phyloP scores from a whole-genome alignment of 371 early-diverging fungal species.

The Zancudomyces culisetae region DNA sequence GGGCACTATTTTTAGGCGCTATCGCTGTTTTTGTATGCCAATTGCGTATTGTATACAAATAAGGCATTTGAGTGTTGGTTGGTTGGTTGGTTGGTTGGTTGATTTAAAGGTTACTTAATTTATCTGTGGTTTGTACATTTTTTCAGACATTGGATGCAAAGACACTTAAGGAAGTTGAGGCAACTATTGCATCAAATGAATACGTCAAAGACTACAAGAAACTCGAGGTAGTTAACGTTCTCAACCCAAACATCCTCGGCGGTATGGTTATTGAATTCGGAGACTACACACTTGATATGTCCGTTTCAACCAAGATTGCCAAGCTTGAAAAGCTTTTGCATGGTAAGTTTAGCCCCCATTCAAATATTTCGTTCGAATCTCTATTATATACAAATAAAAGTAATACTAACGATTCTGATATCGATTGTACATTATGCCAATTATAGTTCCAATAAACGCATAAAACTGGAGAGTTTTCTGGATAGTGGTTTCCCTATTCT shows the following conservation, averaged over 20 bases:
- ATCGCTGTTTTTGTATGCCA: neutral
- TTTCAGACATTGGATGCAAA: slow-evolving; percentile 28
- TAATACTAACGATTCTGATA: no score
- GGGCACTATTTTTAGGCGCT: neutral
- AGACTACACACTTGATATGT: slow-evolving; percentile 94
- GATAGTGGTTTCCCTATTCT: no score
- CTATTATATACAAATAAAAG: no score
- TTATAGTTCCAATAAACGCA: no score
- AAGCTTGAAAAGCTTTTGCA: slow-evolving; percentile 81
- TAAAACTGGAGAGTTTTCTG: no score
- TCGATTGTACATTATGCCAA: no score
- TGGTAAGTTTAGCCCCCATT: slow-evolving; percentile 1
- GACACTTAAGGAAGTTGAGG: slow-evolving; percentile 36
- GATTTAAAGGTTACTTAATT: no score
- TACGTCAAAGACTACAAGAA: slow-evolving; percentile 41
- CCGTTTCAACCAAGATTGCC: slow-evolving; percentile 79
- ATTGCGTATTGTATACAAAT: no score
- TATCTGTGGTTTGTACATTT: neutral
- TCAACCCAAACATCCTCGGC: slow-evolving; percentile 84
- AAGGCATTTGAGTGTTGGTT: no score
- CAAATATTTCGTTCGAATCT: no score
- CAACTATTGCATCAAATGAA: slow-evolving; percentile 38
- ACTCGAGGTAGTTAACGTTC: slow-evolving; percentile 72
- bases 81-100: no score
- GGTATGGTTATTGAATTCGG: slow-evolving; percentile 92